A percentile compares a stretch with the other conserved stretches of the same genome.
Evolutionary conservation across 495 filamentous ascomycete species (phyloP).

Genomic region (Astrothelium macrocarpum): DNA sequence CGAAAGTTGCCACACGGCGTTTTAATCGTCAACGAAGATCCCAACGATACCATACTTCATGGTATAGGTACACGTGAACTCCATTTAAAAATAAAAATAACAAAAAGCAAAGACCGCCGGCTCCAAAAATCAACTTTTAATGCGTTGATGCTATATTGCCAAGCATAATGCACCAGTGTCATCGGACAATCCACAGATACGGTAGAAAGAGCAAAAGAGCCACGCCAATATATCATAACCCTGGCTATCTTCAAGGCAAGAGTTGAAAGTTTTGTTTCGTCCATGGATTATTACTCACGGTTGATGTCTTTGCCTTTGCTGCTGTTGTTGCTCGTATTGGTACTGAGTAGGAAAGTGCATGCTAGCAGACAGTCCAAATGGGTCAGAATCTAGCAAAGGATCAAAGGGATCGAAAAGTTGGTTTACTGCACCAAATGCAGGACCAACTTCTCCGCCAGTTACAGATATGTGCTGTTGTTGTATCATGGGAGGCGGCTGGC

Average conservation of each 20-base stretch:
- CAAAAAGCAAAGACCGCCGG: background rate
- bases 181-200: no score
- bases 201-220: no score
- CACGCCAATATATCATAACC: no score
- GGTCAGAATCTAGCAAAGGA: conserved; percentile 77
- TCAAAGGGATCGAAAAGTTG: conserved; percentile 70
- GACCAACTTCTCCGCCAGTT: conserved; percentile 31
- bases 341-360: conserved; percentile 93
- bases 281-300: background rate
- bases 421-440: conserved; percentile 44
- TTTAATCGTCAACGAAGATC: no score
- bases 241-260: no score
- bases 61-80: background rate
- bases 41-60: no score
- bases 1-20: no score
- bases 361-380: conserved; percentile 80
- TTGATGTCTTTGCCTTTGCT: background rate
- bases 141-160: background rate
- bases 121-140: background rate
- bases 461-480: conserved; percentile 32
- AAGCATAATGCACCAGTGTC: background rate
- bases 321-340: conserved; percentile 50
- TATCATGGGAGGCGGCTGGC: conserved; percentile 16
- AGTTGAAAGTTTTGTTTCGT: background rate
- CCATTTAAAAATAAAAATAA: background rate